Conservation (phyloP, 768 basidiomycete species). For the Austroboletus eburneus region DNA sequence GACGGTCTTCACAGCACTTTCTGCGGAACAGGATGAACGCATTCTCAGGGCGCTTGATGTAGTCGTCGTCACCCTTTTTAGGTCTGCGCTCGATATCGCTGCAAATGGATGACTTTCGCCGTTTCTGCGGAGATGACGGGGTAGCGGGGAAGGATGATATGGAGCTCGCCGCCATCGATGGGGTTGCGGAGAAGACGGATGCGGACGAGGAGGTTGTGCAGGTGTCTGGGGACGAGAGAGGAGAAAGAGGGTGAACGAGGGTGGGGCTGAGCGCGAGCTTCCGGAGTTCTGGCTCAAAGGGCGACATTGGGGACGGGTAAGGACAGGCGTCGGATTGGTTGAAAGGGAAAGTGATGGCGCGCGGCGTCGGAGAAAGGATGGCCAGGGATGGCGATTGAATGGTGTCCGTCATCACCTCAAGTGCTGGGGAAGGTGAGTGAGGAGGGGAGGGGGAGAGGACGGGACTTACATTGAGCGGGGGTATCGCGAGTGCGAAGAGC, state of each 20-base stretch:
- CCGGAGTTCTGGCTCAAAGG: slow-evolving; percentile 68
- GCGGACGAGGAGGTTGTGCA: slow-evolving; percentile 34
- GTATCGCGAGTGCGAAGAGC: slow-evolving; percentile 77
- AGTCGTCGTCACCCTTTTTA: slow-evolving; percentile 73
- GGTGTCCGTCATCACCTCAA: slow-evolving; percentile 71
- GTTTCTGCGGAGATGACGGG: slow-evolving; percentile 40
- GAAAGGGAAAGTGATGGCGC: slow-evolving; percentile 45
- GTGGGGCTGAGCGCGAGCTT: slow-evolving; percentile 41
- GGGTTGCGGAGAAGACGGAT: slow-evolving; percentile 39
- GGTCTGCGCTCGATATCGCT: slow-evolving; percentile 47
- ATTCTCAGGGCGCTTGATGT: slow-evolving; percentile 80
- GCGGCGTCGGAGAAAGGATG: slow-evolving; percentile 61
- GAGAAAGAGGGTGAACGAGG: slow-evolving; percentile 39
- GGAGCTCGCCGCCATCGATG: slow-evolving; percentile 31
- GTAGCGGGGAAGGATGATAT: slow-evolving; percentile 32
- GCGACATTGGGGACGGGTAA: slow-evolving; percentile 65
- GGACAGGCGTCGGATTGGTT: slow-evolving; percentile 44
- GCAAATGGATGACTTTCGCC: slow-evolving; percentile 48
- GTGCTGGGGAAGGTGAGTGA: slow-evolving; percentile 42
- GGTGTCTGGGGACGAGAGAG: slow-evolving; percentile 31
- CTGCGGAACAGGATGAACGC: slow-evolving; percentile 83
- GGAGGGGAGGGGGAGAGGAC: slow-evolving; percentile 1
- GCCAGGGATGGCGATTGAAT: slow-evolving; percentile 48
- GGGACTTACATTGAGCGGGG: slow-evolving; percentile 45
- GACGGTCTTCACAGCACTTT: slow-evolving; percentile 71